These are phyloP conservation scores for Pulveroboletus sp. DNA, from an alignment of 768 basidiomycete species.

Conservation along the genomic window DNA sequence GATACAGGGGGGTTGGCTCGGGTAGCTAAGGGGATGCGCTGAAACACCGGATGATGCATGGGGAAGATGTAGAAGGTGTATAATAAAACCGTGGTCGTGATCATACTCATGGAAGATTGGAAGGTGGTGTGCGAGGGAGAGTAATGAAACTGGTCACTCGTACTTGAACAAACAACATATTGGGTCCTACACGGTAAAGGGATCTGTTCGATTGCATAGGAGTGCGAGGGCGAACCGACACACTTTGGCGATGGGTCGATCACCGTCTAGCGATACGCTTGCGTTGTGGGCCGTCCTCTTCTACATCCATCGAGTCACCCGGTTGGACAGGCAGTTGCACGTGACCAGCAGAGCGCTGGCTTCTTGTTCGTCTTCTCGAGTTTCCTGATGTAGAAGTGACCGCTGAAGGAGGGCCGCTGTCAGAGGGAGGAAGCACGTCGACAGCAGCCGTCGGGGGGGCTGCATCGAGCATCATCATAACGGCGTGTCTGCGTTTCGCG, in stretches of 20 bases:
- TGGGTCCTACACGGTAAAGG: slow-evolving; percentile 7
- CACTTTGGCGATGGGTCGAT: not conserved
- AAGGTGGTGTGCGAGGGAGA: not conserved
- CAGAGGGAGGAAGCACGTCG: slow-evolving; percentile 34
- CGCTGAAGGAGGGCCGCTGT: slow-evolving; percentile 26
- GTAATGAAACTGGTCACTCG: not conserved
- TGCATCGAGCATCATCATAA: slow-evolving; percentile 74
- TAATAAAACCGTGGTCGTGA: slow-evolving; percentile 6
- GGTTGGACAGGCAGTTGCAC: slow-evolving; percentile 38
- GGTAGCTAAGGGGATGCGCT: not conserved
- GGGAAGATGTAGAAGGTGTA: slow-evolving; percentile 6
- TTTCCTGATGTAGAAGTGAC: slow-evolving; percentile 25
- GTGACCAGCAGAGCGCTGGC: slow-evolving; percentile 36
- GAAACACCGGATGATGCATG: slow-evolving; percentile 4
- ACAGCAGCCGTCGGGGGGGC: slow-evolving; percentile 37
- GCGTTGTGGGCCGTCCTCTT: slow-evolving; percentile 71
- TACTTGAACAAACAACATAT: slow-evolving; percentile 10
- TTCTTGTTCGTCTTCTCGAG: slow-evolving; percentile 53
- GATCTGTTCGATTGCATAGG: not conserved
- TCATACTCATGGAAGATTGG: slow-evolving; percentile 5
- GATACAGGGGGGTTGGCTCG: slow-evolving; percentile 9
- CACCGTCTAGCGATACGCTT: slow-evolving; percentile 68
- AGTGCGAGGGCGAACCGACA: not conserved
- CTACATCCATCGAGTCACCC: slow-evolving; percentile 64
- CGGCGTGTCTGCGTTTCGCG: slow-evolving; percentile 69